Evolutionary conservation across 163 green algal genomes (phyloP).

Genomic region (Trebouxia gelatinosa): DNA sequence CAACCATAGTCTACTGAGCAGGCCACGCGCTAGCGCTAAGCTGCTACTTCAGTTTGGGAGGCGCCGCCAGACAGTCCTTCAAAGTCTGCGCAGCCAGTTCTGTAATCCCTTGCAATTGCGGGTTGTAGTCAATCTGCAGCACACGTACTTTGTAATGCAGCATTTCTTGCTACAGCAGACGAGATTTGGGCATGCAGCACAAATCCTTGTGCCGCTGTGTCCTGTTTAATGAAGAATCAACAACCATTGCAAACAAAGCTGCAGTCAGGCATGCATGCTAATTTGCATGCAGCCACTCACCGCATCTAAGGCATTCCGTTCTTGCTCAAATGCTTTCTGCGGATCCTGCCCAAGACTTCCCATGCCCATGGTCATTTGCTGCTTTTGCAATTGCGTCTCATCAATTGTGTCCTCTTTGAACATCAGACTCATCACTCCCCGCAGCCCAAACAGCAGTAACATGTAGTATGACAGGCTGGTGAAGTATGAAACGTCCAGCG

Average conservation of each 20-base stretch:
- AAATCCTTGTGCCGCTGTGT: background rate
- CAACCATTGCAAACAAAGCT: slow-evolving; percentile 5
- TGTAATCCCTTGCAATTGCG: slow-evolving; percentile 67
- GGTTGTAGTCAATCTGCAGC: slow-evolving; percentile 68
- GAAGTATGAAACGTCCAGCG: slow-evolving; percentile 94
- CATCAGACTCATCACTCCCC: slow-evolving; percentile 86
- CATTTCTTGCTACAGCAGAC: background rate
- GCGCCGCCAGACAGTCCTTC: background rate
- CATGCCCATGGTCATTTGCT: slow-evolving; percentile 57
- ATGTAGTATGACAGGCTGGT: slow-evolving; percentile 96
- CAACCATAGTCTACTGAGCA: too few relatives aligned
- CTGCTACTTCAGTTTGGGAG: background rate
- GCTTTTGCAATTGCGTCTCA: slow-evolving; percentile 75
- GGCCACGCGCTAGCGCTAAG: too few relatives aligned
- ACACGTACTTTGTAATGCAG: background rate
- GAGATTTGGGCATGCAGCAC: background rate
- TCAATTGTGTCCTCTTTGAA: slow-evolving; percentile 88
- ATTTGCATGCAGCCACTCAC: slow-evolving; percentile 32
- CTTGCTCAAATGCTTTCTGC: slow-evolving; percentile 71
- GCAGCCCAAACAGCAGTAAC: slow-evolving; percentile 90
- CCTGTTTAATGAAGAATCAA: background rate
- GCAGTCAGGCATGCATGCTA: slow-evolving; percentile 5
- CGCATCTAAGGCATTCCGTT: slow-evolving; percentile 57
- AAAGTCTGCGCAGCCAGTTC: slow-evolving; percentile 47
- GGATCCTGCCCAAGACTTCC: slow-evolving; percentile 59